phyloP scores from a whole-genome alignment of 2,329 filamentous ascomycete species.

The Arthrobotrys pseudoclavata region DNA sequence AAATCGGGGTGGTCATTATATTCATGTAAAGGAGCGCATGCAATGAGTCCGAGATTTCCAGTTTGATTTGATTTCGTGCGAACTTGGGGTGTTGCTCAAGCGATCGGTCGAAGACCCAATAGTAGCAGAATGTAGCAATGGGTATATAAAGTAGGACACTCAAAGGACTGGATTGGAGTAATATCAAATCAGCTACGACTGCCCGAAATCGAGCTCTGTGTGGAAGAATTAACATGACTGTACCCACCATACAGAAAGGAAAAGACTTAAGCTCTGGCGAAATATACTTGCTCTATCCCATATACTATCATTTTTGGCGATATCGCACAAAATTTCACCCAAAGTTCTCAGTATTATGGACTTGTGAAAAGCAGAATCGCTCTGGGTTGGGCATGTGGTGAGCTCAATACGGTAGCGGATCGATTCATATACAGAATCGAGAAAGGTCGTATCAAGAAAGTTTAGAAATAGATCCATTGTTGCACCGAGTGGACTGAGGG shows the following conservation, averaged over 20 bases:
- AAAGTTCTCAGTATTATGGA: not conserved
- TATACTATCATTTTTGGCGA: not conserved
- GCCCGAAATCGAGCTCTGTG: no score
- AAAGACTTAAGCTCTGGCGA: constrained; percentile 1
- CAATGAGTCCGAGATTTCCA: constrained; percentile 12
- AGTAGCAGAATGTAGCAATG: not conserved
- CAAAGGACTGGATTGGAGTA: not conserved
- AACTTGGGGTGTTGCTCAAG: constrained; percentile 11
- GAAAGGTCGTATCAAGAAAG: not conserved
- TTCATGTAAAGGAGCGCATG: not conserved
- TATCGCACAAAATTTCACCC: not conserved
- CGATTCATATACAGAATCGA: not conserved
- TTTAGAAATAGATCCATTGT: not conserved
- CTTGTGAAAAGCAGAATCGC: not conserved
- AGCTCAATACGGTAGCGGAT: not conserved
- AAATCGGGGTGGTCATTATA: not conserved
- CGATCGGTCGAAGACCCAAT: constrained; percentile 2
- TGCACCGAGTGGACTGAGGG: not conserved
- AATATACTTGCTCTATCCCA: not conserved
- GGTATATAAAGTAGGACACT: not conserved
- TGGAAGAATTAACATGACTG: no score
- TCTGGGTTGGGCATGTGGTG: not conserved
- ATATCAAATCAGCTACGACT: not conserved
- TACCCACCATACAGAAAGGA: not conserved
- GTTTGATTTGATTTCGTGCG: not conserved